A percentile compares a stretch with the other conserved stretches of the same genome.
Conservation (phyloP, 257 asterid species). For the Thymus quinquecostatus region DNA sequence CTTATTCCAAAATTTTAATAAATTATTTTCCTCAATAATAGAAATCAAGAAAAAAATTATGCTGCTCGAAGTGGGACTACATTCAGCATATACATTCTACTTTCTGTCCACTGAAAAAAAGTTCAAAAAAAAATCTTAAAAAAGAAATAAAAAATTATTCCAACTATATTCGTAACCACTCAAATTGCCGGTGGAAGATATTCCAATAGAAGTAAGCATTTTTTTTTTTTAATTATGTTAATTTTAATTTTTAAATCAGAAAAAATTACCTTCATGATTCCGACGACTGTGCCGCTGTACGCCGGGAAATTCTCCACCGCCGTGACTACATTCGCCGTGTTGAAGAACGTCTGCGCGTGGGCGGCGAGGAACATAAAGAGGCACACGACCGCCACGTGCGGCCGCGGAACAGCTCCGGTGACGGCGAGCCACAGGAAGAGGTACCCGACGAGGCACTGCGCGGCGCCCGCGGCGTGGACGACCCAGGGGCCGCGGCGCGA, state of each 20-base stretch:
- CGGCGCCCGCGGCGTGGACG: constrained; percentile 71
- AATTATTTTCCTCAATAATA: too few species aligned
- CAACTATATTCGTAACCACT: too few species aligned
- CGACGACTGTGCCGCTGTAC: constrained; percentile 82
- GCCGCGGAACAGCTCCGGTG: constrained; percentile 60
- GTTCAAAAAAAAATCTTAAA: too few species aligned
- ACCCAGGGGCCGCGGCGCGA: constrained; percentile 65
- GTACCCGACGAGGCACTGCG: constrained; percentile 83
- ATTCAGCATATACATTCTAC: too few species aligned
- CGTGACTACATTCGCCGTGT: constrained; percentile 86
- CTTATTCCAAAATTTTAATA: too few species aligned
- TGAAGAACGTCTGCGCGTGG: constrained; percentile 90
- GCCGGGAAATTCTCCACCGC: constrained; percentile 78
- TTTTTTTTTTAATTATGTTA: too few species aligned
- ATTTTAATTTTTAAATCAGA: not conserved
- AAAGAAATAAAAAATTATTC: too few species aligned
- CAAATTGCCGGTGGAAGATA: too few species aligned
- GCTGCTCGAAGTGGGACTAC: too few species aligned
- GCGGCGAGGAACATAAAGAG: constrained; percentile 89
- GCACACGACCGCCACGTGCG: constrained; percentile 59
- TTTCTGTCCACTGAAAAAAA: too few species aligned
- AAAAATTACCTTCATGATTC: constrained; percentile 82
- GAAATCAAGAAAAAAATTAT: too few species aligned
- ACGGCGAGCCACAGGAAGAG: constrained; percentile 85
- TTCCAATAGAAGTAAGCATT: too few species aligned